Conservation (phyloP, 176 grass and related monocot species). For the Eleusine coracana region DNA sequence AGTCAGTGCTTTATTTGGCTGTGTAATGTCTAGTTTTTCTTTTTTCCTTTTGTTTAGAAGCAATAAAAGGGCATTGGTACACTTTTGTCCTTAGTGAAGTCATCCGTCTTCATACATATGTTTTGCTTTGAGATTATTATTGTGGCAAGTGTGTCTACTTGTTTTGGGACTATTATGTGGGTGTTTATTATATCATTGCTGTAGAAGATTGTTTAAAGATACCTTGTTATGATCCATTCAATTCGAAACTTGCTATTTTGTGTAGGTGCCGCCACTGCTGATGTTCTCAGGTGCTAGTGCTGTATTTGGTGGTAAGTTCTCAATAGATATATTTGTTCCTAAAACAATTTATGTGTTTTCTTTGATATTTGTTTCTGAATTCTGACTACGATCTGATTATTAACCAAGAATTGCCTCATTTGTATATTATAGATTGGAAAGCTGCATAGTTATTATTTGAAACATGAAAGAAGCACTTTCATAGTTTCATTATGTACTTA, state of each 20-base stretch:
- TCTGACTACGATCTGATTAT: slow-evolving; percentile 8
- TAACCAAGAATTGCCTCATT: neutral
- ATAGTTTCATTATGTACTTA: neutral
- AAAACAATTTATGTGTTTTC: neutral
- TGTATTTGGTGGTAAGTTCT: slow-evolving; percentile 78
- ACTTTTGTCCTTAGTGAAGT: neutral
- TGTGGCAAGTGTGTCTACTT: neutral
- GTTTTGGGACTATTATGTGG: neutral
- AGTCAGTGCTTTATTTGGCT: neutral
- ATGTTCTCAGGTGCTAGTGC: slow-evolving; percentile 86
- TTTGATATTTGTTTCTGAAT: neutral
- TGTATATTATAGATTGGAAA: neutral
- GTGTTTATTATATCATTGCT: neutral
- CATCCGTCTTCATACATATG: neutral
- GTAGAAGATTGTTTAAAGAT: neutral
- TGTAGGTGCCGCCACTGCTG: slow-evolving; percentile 77
- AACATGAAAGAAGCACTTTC: neutral
- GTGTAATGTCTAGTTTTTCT: neutral
- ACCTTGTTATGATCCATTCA: slow-evolving; percentile 4
- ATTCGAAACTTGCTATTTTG: neutral
- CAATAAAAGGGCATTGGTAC: neutral
- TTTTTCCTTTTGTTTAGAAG: neutral
- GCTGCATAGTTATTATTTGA: neutral
- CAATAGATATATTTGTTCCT: neutral
- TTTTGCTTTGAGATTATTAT: neutral